Evolutionary conservation across 2,329 filamentous ascomycete species (phyloP).

Genomic region (Biscogniauxia sp.): DNA sequence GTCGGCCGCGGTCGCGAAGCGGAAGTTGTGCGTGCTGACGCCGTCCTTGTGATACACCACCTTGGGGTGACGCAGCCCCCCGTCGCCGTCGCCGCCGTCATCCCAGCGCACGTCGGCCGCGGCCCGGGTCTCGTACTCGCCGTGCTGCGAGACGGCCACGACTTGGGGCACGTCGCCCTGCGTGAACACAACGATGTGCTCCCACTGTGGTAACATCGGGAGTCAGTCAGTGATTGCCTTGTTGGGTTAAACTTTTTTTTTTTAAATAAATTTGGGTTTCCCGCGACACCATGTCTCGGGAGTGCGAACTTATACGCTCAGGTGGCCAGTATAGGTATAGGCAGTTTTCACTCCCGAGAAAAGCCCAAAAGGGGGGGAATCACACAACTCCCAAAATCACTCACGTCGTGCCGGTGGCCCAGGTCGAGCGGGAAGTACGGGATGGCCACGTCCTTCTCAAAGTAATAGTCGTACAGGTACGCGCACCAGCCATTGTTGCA

Average conservation of each 20-base stretch:
- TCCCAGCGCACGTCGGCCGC: constrained; percentile 30
- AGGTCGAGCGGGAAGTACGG: constrained; percentile 27
- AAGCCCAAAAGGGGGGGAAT: too few relatives aligned
- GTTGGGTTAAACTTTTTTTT: too few relatives aligned
- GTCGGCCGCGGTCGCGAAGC: constrained; percentile 28
- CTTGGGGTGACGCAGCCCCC: constrained; percentile 23
- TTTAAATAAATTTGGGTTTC: too few relatives aligned
- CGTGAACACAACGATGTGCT: constrained; percentile 32
- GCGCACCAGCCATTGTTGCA: constrained; percentile 46
- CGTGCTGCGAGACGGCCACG: constrained; percentile 30
- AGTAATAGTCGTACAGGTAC: constrained; percentile 45
- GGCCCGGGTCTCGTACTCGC: constrained; percentile 25
- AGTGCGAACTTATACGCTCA: too few relatives aligned
- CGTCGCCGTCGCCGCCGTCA: constrained; percentile 10
- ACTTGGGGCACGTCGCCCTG: constrained; percentile 24
- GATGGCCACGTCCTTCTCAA: constrained; percentile 42
- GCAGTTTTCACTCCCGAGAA: too few relatives aligned
- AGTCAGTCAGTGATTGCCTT: too few relatives aligned
- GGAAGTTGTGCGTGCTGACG: constrained; percentile 28
- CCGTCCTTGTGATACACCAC: constrained; percentile 33
- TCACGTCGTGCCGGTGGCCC: constrained; percentile 39
- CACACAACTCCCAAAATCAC: too few relatives aligned
- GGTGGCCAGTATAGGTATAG: too few relatives aligned
- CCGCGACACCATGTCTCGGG: too few relatives aligned
- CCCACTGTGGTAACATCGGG: too few relatives aligned